Evolutionary conservation across 2,329 filamentous ascomycete species (phyloP).

Genomic region (Ambrosiella cleistominuta): DNA sequence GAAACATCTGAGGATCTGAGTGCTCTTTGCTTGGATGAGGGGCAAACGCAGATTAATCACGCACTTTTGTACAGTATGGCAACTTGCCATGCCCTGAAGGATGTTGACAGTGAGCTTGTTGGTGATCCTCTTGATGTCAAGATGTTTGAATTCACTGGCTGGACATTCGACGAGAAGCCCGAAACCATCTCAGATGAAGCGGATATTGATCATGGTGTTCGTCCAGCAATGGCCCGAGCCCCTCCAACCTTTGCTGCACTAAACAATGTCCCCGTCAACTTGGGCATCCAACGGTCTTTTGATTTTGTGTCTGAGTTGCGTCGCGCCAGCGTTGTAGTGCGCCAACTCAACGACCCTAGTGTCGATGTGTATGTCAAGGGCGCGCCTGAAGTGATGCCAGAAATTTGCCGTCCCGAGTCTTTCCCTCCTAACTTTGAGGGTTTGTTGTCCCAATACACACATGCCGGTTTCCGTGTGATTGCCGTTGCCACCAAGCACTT

Average conservation of each 20-base stretch:
- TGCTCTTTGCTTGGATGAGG: slow-evolving; percentile 33
- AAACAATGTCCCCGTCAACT: slow-evolving; percentile 34
- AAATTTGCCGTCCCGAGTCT: slow-evolving; percentile 71
- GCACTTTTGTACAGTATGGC: slow-evolving; percentile 70
- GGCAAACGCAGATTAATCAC: slow-evolving; percentile 14
- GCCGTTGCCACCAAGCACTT: slow-evolving; percentile 84
- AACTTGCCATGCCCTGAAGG: slow-evolving; percentile 80
- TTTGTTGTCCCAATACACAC: slow-evolving; percentile 75
- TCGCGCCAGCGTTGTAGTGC: slow-evolving; percentile 55
- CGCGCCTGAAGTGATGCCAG: slow-evolving; percentile 87
- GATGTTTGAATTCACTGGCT: slow-evolving; percentile 95
- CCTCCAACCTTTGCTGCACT: slow-evolving; percentile 19
- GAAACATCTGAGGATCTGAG: neutral
- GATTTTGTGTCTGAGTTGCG: slow-evolving; percentile 90
- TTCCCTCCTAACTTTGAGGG: slow-evolving; percentile 85
- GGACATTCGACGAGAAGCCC: slow-evolving; percentile 79
- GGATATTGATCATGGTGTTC: slow-evolving; percentile 36
- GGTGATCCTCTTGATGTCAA: slow-evolving; percentile 91
- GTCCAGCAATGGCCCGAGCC: slow-evolving; percentile 83
- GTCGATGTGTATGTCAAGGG: slow-evolving; percentile 90
- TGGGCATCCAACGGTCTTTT: slow-evolving; percentile 80
- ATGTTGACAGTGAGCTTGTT: slow-evolving; percentile 73
- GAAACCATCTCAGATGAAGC: slow-evolving; percentile 48
- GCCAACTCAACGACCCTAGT: slow-evolving; percentile 52
- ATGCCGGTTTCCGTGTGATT: slow-evolving; percentile 91